These are phyloP conservation scores for Ascobolus immersus DNA, from an alignment of 495 filamentous ascomycete genomes.

Conservation along the genomic window DNA sequence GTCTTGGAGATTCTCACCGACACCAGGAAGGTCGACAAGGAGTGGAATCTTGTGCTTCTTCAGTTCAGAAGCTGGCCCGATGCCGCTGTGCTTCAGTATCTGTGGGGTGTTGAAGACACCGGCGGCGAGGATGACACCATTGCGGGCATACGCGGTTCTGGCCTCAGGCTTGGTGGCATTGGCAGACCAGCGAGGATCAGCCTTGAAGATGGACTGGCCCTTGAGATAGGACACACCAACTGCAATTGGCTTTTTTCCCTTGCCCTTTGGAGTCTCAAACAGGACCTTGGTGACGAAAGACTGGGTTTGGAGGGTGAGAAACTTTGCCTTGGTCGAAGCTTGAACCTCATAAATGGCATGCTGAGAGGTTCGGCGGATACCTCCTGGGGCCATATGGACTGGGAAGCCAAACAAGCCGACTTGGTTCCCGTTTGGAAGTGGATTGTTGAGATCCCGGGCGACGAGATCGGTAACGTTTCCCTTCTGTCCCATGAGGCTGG, in stretches of 20 bases:
- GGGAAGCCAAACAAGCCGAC: slow-evolving; percentile 22
- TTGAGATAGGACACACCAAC: slow-evolving; percentile 23
- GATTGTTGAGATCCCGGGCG: slow-evolving; percentile 20
- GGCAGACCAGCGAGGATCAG: slow-evolving; percentile 22
- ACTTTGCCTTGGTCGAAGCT: slow-evolving; percentile 21
- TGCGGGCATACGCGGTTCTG: slow-evolving; percentile 20
- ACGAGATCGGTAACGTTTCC: slow-evolving; percentile 11
- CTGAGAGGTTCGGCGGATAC: slow-evolving; percentile 21
- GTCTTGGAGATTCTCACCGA: slow-evolving; percentile 58
- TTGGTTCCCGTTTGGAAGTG: slow-evolving; percentile 18
- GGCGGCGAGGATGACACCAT: slow-evolving; percentile 51
- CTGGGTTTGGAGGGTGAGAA: slow-evolving; percentile 22
- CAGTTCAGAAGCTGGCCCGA: slow-evolving; percentile 44
- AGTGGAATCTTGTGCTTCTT: slow-evolving; percentile 37
- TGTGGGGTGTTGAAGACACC: slow-evolving; percentile 55
- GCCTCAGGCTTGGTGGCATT: slow-evolving; percentile 2
- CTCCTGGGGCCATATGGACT: slow-evolving; percentile 18
- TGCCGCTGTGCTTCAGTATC: slow-evolving; percentile 48
- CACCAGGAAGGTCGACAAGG: slow-evolving; percentile 43
- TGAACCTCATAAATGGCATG: slow-evolving; percentile 18
- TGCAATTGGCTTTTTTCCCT: slow-evolving; percentile 15
- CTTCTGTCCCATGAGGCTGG: neutral
- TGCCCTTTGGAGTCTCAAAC: slow-evolving; percentile 16
- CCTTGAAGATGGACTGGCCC: slow-evolving; percentile 20
- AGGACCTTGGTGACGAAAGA: slow-evolving; percentile 23